A percentile compares a stretch with the other conserved stretches of the same genome.
phyloP scores from a whole-genome alignment of 257 asterid species.

The Solanum raphanifolium region DNA sequence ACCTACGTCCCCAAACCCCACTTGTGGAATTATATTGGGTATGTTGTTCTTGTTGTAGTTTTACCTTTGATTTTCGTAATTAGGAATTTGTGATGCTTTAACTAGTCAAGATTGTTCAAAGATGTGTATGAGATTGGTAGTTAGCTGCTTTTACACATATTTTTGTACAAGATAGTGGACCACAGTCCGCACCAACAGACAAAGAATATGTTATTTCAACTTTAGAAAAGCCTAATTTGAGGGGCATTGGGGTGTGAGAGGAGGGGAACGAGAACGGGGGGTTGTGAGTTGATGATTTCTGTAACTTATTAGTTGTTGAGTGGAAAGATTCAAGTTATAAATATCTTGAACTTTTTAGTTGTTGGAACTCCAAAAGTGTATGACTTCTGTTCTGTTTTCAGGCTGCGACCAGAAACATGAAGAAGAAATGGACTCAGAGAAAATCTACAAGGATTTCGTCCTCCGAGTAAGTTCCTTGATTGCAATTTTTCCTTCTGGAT shows the following conservation, averaged over 20 bases:
- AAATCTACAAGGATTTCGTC: slow-evolving; percentile 69
- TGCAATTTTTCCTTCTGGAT: neutral
- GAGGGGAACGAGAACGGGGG: neutral
- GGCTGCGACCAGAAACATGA: slow-evolving; percentile 92
- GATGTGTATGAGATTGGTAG: neutral
- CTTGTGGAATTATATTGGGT: neutral
- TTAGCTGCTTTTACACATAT: neutral
- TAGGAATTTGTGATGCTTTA: neutral
- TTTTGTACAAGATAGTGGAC: neutral
- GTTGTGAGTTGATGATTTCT: neutral
- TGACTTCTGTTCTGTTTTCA: slow-evolving; percentile 14
- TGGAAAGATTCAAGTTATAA: neutral
- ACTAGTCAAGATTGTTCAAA: neutral
- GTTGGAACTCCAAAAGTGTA: neutral
- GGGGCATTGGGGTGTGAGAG: too few species aligned
- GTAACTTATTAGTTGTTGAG: neutral
- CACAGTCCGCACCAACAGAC: too few species aligned
- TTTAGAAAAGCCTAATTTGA: too few species aligned
- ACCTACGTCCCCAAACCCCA: neutral
- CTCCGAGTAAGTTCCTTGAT: slow-evolving; percentile 57
- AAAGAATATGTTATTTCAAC: too few species aligned
- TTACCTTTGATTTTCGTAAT: neutral
- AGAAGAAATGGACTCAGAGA: slow-evolving; percentile 88
- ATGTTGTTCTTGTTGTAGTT: neutral
- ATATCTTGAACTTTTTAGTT: neutral